phyloP scores from a whole-genome alignment of 2,329 filamentous ascomycete species.

The Aureobasidium sp. region DNA sequence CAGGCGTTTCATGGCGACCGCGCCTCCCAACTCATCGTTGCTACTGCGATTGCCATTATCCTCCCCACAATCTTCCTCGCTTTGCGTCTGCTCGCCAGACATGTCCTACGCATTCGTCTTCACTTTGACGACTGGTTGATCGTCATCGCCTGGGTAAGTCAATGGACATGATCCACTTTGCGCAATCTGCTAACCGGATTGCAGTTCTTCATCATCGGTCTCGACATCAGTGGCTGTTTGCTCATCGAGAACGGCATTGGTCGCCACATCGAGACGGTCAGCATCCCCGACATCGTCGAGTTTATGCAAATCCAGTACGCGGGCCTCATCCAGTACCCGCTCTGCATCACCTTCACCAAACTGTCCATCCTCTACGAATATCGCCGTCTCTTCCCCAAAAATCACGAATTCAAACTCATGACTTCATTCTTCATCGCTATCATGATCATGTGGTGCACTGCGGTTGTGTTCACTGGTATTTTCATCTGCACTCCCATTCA shows the following conservation, averaged over 20 bases:
- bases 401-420: slow-evolving; percentile 12
- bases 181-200: neutral
- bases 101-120: slow-evolving; percentile 14
- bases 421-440: slow-evolving; percentile 14
- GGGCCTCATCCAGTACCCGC: slow-evolving; percentile 16
- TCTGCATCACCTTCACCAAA: slow-evolving; percentile 18
- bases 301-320: slow-evolving; percentile 17
- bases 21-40: slow-evolving; percentile 14
- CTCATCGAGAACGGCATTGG: slow-evolving; percentile 17
- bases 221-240: slow-evolving; percentile 17
- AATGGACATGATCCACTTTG: neutral
- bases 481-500: slow-evolving; percentile 17
- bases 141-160: slow-evolving; percentile 10
- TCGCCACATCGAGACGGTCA: slow-evolving; percentile 7
- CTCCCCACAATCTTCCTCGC: slow-evolving; percentile 14
- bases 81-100: slow-evolving; percentile 15
- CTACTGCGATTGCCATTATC: slow-evolving; percentile 15
- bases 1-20: neutral
- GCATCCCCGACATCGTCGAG: neutral
- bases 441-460: slow-evolving; percentile 16
- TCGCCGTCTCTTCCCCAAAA: slow-evolving; percentile 16
- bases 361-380: slow-evolving; percentile 19
- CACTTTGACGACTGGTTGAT: slow-evolving; percentile 19
- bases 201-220: slow-evolving; percentile 17
- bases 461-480: slow-evolving; percentile 15